phyloP scores from a whole-genome alignment of 163 green algal species.

The Chloromonas sp. region DNA sequence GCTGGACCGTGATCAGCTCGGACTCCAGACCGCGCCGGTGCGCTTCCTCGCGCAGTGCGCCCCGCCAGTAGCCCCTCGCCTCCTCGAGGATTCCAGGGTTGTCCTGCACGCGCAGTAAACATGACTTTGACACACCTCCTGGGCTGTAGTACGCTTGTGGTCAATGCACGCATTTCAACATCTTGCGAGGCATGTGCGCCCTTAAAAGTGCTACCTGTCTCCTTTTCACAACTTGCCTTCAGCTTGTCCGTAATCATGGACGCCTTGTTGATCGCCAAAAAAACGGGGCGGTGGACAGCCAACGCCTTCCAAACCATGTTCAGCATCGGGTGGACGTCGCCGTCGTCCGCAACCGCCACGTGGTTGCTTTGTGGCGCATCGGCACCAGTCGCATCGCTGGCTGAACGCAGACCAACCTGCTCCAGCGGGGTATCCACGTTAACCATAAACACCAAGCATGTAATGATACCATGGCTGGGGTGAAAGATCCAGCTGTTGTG shows the following conservation, averaged over 20 bases:
- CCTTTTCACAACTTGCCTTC: neutral
- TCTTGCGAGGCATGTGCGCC: no score
- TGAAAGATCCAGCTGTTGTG: neutral
- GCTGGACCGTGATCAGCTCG: conserved; percentile 12
- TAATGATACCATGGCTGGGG: neutral
- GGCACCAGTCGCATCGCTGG: no score
- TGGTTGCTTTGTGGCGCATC: no score
- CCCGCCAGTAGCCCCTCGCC: neutral
- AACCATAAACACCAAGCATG: neutral
- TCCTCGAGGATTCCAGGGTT: neutral
- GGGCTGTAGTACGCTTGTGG: no score
- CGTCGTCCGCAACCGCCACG: no score
- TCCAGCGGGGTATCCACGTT: neutral
- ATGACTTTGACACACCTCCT: neutral
- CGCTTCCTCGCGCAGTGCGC: conserved; percentile 10
- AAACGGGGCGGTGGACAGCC: conserved; percentile 15
- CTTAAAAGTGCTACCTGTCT: no score
- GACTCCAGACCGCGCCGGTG: conserved; percentile 17
- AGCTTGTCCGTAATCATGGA: conserved; percentile 4
- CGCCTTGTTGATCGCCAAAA: conserved; percentile 25
- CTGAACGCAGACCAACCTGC: neutral
- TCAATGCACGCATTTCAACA: no score
- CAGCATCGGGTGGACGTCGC: neutral
- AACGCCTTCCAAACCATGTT: conserved; percentile 20
- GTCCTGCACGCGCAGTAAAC: neutral